Evolutionary conservation across 2,329 filamentous ascomycete genomes (phyloP), one percentile per base, ranked within the genome.

Genomic region (Orbilia oligospora): DNA sequence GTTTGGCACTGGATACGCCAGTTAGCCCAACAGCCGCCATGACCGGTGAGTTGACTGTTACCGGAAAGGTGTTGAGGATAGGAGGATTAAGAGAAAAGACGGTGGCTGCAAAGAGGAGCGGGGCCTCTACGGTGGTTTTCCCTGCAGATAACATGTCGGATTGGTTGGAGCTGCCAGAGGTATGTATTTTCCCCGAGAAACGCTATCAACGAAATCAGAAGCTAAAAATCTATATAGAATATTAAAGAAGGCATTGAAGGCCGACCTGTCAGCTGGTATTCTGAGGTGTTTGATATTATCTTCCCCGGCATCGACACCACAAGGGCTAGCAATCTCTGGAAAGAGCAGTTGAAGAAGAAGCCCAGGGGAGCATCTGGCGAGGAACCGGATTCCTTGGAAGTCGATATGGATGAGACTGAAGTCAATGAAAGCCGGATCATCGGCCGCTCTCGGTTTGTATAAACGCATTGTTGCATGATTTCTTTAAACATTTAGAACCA

Each of bases 181-280:
- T 97, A 89, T 85, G 93, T 88, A 24, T 38, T 56, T 38, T 20
- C 30, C 61, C 67, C 70, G 10, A 20, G 30, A 14, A 24, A 20
- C 20, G 2, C 4, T 5, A 38, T 49, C 46, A 22, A 61, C 5
- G n/a, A n/a, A 5, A 27, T 24, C 5, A 44, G 12, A 16, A 44
- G 20, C 56, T 61, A 61, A 61, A 44, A 58, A 53, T 56, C 16
- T 4, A 12, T 30, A 18, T 76, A 99, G 96, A 98, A 98, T 84
- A 99, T 99, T 87, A 99, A 98, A 86, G 90, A 97, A 83, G 94
- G 94, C 81, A 93, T 99, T 80, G 91, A 97, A 85, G 96, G 97
- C 83, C 92, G 91, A 81, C 92, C 96, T 0, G 95, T 95, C 18
- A 91, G 89, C 83, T 99, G 96, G 96, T 99, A 98, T 87, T 89